Evolutionary conservation across 352 stramenopile genomes (phyloP).

Genomic region (Paralagenidium karlingii): DNA sequence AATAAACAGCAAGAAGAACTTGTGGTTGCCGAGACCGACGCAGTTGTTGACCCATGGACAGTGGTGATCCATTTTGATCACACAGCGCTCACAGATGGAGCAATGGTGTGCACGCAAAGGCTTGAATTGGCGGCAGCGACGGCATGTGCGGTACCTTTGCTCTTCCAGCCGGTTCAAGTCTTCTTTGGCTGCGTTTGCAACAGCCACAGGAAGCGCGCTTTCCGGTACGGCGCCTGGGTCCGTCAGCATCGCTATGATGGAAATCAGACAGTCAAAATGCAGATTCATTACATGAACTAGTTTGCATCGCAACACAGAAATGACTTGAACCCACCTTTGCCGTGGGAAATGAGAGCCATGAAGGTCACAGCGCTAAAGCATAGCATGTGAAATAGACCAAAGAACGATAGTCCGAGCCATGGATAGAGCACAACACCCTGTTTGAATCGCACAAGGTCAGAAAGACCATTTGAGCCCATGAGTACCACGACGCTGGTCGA

Average conservation of each 20-base stretch:
- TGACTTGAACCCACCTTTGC: conserved; percentile 62
- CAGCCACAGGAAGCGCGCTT: conserved; percentile 80
- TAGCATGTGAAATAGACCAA: conserved; percentile 54
- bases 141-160: conserved; percentile 74
- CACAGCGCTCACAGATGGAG: conserved; percentile 91
- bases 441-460: background rate
- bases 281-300: too few relatives aligned
- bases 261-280: background rate
- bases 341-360: conserved; percentile 88
- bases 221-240: conserved; percentile 95
- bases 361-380: conserved; percentile 60
- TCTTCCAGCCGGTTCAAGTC: conserved; percentile 68
- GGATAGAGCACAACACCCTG: conserved; percentile 82
- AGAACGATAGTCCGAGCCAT: conserved; percentile 75
- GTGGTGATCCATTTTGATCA: conserved; percentile 99
- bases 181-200: conserved; percentile 63
- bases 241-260: conserved; percentile 88
- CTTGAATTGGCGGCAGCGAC: conserved; percentile 94
- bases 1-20: conserved; percentile 88
- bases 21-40: conserved; percentile 98
- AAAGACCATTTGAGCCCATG: too few relatives aligned
- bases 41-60: conserved; percentile 99
- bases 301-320: background rate
- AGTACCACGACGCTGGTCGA: background rate
- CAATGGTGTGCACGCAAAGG: conserved; percentile 93